Percentiles rank a stretch among this genome's conserved stretches.
Conservation (phyloP, 2,329 filamentous ascomycete species). For the Diaporthe vexans region DNA sequence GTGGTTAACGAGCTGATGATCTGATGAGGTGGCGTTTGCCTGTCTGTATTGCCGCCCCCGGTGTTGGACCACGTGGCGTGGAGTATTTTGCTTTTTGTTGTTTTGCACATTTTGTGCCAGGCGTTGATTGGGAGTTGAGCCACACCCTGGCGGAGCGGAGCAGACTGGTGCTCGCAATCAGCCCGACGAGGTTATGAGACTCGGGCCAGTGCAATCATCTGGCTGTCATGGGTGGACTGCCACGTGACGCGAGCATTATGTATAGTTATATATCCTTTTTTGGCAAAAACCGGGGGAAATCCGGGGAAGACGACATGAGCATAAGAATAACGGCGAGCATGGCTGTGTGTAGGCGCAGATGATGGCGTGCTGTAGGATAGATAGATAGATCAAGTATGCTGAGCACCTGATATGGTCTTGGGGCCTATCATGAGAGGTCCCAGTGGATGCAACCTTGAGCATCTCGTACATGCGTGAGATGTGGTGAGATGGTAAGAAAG, state of each 20-base stretch:
- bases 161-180: not conserved
- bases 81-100: not conserved
- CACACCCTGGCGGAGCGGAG: not conserved
- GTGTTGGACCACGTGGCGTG: not conserved
- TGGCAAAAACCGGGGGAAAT: not conserved
- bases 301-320: not conserved
- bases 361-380: conserved; percentile 27
- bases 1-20: conserved; percentile 11
- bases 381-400: conserved; percentile 4
- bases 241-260: conserved; percentile 1
- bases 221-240: not conserved
- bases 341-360: not conserved
- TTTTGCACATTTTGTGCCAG: not conserved
- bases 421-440: not conserved
- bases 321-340: conserved; percentile 1
- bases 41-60: not conserved
- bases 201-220: not conserved
- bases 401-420: not conserved
- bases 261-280: conserved; percentile 1
- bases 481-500: conserved; percentile 22
- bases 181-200: not conserved
- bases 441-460: not conserved
- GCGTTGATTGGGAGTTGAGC: not conserved
- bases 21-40: conserved; percentile 17
- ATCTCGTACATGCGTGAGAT: not conserved